phyloP scores from a whole-genome alignment of 73 alveolate species.

The Paramecium sexaurelia region DNA sequence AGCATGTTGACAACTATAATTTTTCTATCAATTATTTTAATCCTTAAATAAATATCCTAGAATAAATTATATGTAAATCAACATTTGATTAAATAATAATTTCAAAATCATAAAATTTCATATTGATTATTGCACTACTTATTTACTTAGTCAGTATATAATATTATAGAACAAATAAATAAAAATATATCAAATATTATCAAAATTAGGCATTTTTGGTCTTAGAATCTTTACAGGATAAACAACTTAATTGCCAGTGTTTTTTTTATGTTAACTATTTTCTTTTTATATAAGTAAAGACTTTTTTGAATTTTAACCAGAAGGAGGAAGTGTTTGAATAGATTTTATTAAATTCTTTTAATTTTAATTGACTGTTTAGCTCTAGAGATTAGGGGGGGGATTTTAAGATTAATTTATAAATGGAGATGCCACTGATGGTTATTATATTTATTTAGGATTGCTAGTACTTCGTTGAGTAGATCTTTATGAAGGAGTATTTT shows the following conservation, averaged over 20 bases:
- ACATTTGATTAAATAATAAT: too few species aligned
- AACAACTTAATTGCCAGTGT: not conserved
- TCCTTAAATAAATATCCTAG: too few species aligned
- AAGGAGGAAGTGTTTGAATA: not conserved
- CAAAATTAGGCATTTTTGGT: slow-evolving; percentile 58
- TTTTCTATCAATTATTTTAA: not conserved
- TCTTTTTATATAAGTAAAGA: not conserved
- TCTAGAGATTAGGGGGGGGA: not conserved
- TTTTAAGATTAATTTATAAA: not conserved
- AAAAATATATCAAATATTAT: slow-evolving; percentile 1
- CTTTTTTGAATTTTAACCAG: not conserved
- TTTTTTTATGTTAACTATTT: not conserved
- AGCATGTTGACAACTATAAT: too few species aligned
- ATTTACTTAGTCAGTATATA: too few species aligned
- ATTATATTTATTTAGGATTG: not conserved
- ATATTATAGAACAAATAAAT: slow-evolving; percentile 1
- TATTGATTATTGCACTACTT: too few species aligned
- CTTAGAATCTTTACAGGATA: slow-evolving; percentile 26
- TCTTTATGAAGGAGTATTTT: not conserved
- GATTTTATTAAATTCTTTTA: not conserved
- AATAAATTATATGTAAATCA: too few species aligned
- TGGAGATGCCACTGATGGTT: not conserved
- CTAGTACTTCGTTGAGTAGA: slow-evolving; percentile 11
- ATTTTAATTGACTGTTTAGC: not conserved
- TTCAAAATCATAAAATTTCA: too few species aligned